A percentile compares a stretch with the other conserved stretches of the same genome.
These are phyloP conservation scores for Eimeria tenella DNA, from an alignment of 169 alveolate species.

Conservation along the genomic window DNA sequence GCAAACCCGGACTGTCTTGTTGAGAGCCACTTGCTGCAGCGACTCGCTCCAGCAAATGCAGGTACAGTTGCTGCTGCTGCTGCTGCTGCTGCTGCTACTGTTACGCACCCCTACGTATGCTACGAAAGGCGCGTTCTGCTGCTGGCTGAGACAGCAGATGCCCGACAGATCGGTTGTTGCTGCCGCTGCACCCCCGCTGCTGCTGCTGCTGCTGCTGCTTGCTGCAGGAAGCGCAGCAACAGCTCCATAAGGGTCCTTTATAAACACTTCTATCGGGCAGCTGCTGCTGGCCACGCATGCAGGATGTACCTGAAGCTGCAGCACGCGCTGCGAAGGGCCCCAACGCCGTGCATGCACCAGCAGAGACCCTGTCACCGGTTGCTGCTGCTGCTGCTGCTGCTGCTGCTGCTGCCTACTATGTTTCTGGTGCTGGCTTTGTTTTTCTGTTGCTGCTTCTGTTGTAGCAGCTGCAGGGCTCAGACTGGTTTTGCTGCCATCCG, in stretches of 20 bases:
- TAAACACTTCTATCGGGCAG: constrained; percentile 3
- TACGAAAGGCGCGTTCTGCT: not conserved
- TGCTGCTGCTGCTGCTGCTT: constrained; percentile 31
- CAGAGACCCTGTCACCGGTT: constrained; percentile 5
- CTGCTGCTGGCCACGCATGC: constrained; percentile 10
- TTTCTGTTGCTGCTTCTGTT: not conserved
- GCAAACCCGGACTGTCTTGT: constrained; percentile 16
- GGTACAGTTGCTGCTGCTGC: constrained; percentile 23
- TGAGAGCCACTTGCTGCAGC: constrained; percentile 15
- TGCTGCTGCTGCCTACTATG: constrained; percentile 7
- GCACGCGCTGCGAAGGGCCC: constrained; percentile 17
- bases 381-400: constrained; percentile 63
- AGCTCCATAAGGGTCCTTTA: not conserved
- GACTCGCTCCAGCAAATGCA: constrained; percentile 48
- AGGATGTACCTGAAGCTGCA: constrained; percentile 40
- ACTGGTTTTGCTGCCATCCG: not conserved
- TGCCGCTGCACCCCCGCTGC: constrained; percentile 57
- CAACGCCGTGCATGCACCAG: constrained; percentile 44
- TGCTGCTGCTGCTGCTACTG: constrained; percentile 37
- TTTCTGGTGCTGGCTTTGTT: not conserved
- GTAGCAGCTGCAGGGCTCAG: not conserved
- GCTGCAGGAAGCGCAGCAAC: constrained; percentile 29
- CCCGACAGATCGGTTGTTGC: constrained; percentile 1
- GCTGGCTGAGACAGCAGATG: constrained; percentile 38
- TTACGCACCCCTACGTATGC: constrained; percentile 45